phyloP scores from a whole-genome alignment of 1,139 yeast species.

The Suhomyces choctaworum region DNA sequence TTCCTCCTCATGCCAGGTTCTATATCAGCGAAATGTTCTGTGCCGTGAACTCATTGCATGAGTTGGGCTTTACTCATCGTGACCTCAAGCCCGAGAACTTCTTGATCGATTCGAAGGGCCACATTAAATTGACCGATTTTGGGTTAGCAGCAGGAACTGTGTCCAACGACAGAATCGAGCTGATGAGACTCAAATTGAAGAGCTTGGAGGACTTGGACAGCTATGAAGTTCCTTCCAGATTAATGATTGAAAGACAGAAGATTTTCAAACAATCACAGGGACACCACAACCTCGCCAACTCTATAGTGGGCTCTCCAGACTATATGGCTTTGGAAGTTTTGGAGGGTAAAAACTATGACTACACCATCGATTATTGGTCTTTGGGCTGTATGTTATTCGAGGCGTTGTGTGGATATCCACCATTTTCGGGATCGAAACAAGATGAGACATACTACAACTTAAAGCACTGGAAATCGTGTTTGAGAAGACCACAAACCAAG shows the following conservation, averaged over 20 bases:
- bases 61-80: conserved; percentile 93
- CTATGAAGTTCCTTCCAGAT: conserved; percentile 69
- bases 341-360: conserved; percentile 91
- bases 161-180: conserved; percentile 88
- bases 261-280: conserved; percentile 75
- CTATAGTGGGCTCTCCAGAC: conserved; percentile 98
- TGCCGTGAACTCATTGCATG: conserved; percentile 90
- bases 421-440: conserved; percentile 89
- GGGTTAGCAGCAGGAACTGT: conserved; percentile 97
- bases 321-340: conserved; percentile 98
- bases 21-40: conserved; percentile 96
- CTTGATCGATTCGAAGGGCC: conserved; percentile 90
- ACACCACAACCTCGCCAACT: conserved; percentile 74
- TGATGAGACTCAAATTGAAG: conserved; percentile 83
- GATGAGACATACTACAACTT: conserved; percentile 94
- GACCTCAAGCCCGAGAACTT: conserved; percentile 98
- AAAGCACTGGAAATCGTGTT: conserved; percentile 87
- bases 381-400: conserved; percentile 94
- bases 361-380: conserved; percentile 98
- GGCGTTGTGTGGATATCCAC: conserved; percentile 93
- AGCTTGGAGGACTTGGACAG: conserved; percentile 71
- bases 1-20: conserved; percentile 94
- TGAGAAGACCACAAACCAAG: conserved; percentile 87
- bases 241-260: conserved; percentile 85
- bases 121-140: conserved; percentile 94